Evolutionary conservation across 2,329 filamentous ascomycete species (phyloP), one percentile per base, ranked within the genome.

Genomic region (Bipolaris bicolor): DNA sequence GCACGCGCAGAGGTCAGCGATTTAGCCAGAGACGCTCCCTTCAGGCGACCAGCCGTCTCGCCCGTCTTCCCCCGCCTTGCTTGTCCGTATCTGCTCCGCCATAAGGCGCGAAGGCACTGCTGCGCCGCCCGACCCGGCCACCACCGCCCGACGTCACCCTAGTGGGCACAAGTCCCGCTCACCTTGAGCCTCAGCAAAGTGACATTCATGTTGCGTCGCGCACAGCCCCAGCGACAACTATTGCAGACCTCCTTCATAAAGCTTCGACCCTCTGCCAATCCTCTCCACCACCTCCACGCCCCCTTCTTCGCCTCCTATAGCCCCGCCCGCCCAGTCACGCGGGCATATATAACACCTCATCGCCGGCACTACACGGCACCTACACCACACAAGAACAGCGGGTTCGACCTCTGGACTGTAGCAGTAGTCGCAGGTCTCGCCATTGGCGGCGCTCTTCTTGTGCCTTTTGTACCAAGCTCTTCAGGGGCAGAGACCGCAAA

Each of bases 391-490:
- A 65, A 63, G 33, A 64, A 64, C 47, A 76, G 73, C 58, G 67
- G 67, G 29, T 61, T 65, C 39, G 64, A 60, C 29, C 46, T 70
- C 15, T 70, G 70, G 60, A 68, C 70, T 43, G 67, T 61, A 33
- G 60, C 64, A 11, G 45, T 75, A 45, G 63, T 74, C 20, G 48
- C 73, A 52, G 67, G 67, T 39, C 62, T 77, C 65, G 69, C 72
- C 26, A 65, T 74, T 57, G 69, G 71, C 60, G 65, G 74, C 55
- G 70, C 70, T 18, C 44, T 76, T 24, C 62, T 76, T 33, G 60
- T 68, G 40, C 65, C 72, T 1, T 52, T 68, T 20, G 39, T 62
- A 33, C 63, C 52, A n/a, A 49, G 18, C 36, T 51, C 58, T 3
- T 51, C 65, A 29, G 55, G 43, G 22, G 47, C 56, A 37, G 46